Conservation (phyloP, 768 basidiomycete species). For the Psilocybe subaeruginosa region DNA sequence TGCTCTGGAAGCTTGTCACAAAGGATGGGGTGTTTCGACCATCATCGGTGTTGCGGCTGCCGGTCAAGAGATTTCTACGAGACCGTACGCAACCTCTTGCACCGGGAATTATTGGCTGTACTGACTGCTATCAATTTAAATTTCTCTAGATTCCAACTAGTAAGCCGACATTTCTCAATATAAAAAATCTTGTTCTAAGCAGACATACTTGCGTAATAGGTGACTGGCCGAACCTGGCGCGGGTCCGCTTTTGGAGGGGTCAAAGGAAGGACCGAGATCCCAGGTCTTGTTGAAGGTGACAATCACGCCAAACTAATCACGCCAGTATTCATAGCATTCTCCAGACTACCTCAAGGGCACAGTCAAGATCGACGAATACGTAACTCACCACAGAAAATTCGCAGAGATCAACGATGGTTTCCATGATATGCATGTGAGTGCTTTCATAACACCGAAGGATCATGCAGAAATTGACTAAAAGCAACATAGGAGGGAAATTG, state of each 20-base stretch:
- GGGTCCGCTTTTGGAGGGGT: slow-evolving; percentile 97
- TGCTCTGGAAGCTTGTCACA: slow-evolving; percentile 98
- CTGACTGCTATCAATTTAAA: background rate
- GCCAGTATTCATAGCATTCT: background rate
- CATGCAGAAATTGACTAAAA: background rate
- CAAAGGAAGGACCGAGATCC: slow-evolving; percentile 95
- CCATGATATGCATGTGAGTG: slow-evolving; percentile 93
- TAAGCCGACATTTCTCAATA: slow-evolving; percentile 20
- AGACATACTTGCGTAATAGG: slow-evolving; percentile 25
- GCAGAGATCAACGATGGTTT: slow-evolving; percentile 86
- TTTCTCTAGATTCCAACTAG: slow-evolving; percentile 53
- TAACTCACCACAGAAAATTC: slow-evolving; percentile 82
- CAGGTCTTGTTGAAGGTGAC: slow-evolving; percentile 87
- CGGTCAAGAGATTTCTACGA: slow-evolving; percentile 91
- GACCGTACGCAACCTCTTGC: slow-evolving; percentile 59
- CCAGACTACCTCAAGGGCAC: slow-evolving; percentile 77
- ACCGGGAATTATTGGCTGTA: background rate
- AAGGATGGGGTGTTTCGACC: slow-evolving; percentile 98
- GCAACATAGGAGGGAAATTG: slow-evolving; percentile 71
- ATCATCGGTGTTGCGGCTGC: slow-evolving; percentile 97
- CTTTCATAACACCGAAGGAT: background rate
- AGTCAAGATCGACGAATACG: slow-evolving; percentile 93
- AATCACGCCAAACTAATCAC: background rate
- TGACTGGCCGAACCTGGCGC: slow-evolving; percentile 93
- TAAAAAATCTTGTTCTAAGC: slow-evolving; percentile 12